Conservation (phyloP, 108 stramenopile genomes). For the Aurantiochytrium sp. region DNA sequence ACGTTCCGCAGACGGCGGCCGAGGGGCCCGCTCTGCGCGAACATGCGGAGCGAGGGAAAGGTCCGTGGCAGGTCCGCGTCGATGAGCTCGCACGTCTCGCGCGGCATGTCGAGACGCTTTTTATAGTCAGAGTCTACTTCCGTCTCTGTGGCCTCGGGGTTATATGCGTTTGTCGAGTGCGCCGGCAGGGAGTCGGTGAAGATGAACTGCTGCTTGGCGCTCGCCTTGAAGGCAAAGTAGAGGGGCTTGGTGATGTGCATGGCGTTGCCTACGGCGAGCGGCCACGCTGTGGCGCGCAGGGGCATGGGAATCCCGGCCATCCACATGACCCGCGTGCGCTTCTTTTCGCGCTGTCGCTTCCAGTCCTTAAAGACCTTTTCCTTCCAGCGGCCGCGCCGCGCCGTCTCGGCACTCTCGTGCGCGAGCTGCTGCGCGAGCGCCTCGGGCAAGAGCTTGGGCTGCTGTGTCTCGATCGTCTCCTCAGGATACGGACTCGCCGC, state of each 20-base stretch:
- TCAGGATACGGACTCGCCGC: not conserved
- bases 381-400: not conserved
- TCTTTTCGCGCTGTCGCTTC: not conserved
- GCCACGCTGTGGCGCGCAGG: not conserved
- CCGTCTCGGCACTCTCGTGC: not conserved
- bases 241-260: slow-evolving; percentile 3
- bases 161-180: not conserved
- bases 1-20: not conserved
- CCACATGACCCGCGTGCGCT: not conserved
- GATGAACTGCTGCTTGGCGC: not conserved
- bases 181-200: not conserved
- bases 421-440: not conserved
- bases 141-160: not conserved
- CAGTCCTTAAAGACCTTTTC: not conserved
- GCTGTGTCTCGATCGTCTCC: not conserved
- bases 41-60: not conserved
- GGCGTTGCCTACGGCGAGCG: not conserved
- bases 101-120: not conserved
- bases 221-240: not conserved
- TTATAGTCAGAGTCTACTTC: not conserved
- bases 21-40: not conserved
- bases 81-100: not conserved
- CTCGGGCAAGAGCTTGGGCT: not conserved
- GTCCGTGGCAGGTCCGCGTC: slow-evolving; percentile 10
- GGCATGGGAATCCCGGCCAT: not conserved